These are phyloP conservation scores for Sporormia fimetaria DNA, from an alignment of 495 filamentous ascomycete species.

Conservation along the genomic window DNA sequence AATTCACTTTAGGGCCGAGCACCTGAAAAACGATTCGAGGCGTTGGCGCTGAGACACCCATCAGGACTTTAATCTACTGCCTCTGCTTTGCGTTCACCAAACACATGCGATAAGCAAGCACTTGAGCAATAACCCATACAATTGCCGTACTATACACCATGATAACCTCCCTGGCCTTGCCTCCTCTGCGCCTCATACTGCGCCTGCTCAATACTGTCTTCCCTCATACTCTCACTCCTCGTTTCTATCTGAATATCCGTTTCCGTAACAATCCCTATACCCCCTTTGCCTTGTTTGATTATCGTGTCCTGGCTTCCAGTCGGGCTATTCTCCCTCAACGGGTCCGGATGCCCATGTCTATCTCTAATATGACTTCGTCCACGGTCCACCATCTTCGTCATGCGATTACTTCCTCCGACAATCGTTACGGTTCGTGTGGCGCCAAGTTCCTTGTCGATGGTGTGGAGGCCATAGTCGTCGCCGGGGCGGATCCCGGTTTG, in stretches of 20 bases:
- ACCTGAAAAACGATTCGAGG: too few relatives aligned
- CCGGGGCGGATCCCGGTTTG: constrained; percentile 11
- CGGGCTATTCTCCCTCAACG: constrained; percentile 3
- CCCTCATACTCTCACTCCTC: neutral
- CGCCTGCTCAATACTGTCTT: too few relatives aligned
- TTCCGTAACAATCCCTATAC: constrained; percentile 20
- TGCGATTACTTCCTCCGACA: constrained; percentile 16
- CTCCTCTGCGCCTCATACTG: too few relatives aligned
- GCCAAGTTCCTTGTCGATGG: constrained; percentile 13
- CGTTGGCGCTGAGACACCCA: too few relatives aligned
- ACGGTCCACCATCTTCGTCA: constrained; percentile 9
- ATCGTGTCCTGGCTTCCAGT: constrained; percentile 15
- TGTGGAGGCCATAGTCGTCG: constrained; percentile 9
- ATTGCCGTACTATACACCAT: too few relatives aligned
- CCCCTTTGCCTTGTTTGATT: constrained; percentile 12
- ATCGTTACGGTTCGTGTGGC: constrained; percentile 19
- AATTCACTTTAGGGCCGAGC: too few relatives aligned
- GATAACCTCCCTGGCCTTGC: too few relatives aligned
- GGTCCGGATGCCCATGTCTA: neutral
- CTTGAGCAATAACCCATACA: too few relatives aligned
- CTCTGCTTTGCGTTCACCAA: too few relatives aligned
- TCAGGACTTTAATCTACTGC: too few relatives aligned
- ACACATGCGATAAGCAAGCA: too few relatives aligned
- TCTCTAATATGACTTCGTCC: neutral
- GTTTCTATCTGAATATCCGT: constrained; percentile 18